phyloP scores from a whole-genome alignment of 176 grass and related monocot genomes.

The Puya raimondii region DNA sequence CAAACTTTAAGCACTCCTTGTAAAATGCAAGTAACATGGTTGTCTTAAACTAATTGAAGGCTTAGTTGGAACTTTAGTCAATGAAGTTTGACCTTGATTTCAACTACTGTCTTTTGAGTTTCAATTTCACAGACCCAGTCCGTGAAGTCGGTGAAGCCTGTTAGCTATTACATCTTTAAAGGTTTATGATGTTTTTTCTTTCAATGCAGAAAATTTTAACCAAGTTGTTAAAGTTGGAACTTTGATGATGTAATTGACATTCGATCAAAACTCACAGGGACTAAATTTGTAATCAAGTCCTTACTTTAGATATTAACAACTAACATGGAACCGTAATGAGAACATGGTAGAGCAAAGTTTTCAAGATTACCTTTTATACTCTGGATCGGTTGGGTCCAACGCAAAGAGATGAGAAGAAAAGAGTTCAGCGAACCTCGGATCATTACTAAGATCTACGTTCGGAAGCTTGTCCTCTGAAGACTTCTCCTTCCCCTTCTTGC shows the following conservation, averaged over 20 bases:
- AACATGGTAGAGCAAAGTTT: background rate
- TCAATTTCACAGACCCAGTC: too few relatives aligned
- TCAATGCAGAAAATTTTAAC: too few relatives aligned
- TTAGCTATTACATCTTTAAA: too few relatives aligned
- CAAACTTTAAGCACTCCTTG: background rate
- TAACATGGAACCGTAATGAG: background rate
- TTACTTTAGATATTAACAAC: background rate
- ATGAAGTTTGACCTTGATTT: background rate
- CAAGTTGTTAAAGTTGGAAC: too few relatives aligned
- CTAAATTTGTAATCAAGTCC: too few relatives aligned
- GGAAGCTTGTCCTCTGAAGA: slow-evolving; percentile 38
- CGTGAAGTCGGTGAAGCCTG: too few relatives aligned
- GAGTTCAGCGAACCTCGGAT: slow-evolving; percentile 60
- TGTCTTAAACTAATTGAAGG: background rate
- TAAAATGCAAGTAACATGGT: background rate
- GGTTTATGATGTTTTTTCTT: too few relatives aligned
- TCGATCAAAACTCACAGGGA: too few relatives aligned
- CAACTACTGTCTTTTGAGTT: background rate
- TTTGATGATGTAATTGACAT: too few relatives aligned
- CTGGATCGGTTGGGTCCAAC: slow-evolving; percentile 80
- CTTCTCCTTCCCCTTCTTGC: slow-evolving; percentile 61
- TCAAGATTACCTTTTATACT: slow-evolving; percentile 62
- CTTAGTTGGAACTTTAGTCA: background rate
- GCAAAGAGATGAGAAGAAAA: slow-evolving; percentile 52
- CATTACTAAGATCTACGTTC: slow-evolving; percentile 51